Base-by-base conservation (phyloP, 2,329 filamentous ascomycete genomes). In the Coniochaeta ligniaria region DNA sequence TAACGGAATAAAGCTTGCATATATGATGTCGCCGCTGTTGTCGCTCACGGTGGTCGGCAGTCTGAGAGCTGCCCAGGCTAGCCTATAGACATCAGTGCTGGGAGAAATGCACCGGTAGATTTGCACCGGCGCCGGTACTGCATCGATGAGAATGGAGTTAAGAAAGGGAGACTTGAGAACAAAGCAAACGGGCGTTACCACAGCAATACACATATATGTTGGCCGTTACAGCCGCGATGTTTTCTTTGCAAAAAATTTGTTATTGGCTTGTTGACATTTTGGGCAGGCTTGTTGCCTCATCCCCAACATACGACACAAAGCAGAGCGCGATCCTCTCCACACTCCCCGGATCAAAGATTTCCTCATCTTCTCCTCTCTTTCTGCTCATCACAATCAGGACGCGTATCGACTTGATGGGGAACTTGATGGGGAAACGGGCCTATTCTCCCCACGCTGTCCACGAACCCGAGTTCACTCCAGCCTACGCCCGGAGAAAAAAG, bases 1-100 rank as follows among this genome's bases (percentile, higher is more conserved):
- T 55, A 55, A 57, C 20, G 9, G 6, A 3, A 3, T 38, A 11
- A 55, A 74, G 73, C 67, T 74, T 17, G 72, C 70, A 0, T 77
- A 76, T 59, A 64, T 72, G 3, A 68, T 76, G n/a, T 74, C 71
- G 4, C 74, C 74, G 2, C 59, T 76, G 2, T 61, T 76, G 26
- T 72, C 72, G 1, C 68, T 75, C 43, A 70, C 72, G 0, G 73
- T 76, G 6, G 74, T 75, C 6, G 73, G 67, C 6, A 70, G 69
- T 35, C 61, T 75, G 35, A 69, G 63, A 22, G 71, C 71, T 9
- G 72, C 69, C 59, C 66, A 73, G 58, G 66, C 66, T 3, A 67
- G 66, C 22, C 65, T 68, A 33, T 36, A 47, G 43, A n/a, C n/a
- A n/a, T n/a, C n/a, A n/a, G 38, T 20, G 16, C 38, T 43, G 3